These are phyloP conservation scores for Lenzites betulinus DNA, from an alignment of 768 basidiomycete genomes.

Conservation along the genomic window DNA sequence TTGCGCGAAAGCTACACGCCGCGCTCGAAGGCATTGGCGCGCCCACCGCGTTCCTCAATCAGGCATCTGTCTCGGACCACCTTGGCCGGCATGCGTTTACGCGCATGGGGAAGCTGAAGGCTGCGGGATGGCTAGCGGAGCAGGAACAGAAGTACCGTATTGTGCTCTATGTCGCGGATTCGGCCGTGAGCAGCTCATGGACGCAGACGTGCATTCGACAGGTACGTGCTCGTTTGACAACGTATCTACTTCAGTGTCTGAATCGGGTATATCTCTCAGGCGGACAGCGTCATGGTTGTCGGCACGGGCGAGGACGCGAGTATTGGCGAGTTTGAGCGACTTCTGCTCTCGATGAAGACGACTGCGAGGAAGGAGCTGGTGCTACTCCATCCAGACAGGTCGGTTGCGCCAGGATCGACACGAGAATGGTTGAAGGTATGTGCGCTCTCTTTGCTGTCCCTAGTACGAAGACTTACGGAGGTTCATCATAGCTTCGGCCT, in stretches of 20 bases:
- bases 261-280: slow-evolving; percentile 42
- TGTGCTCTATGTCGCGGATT: slow-evolving; percentile 95
- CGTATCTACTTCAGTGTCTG: no score
- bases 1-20: slow-evolving; percentile 84
- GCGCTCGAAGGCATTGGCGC: slow-evolving; percentile 95
- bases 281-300: slow-evolving; percentile 92
- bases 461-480: slow-evolving; percentile 2
- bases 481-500: slow-evolving; percentile 69
- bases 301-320: slow-evolving; percentile 92
- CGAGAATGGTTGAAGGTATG: slow-evolving; percentile 92
- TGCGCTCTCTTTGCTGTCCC: neutral
- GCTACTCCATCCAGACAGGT: slow-evolving; percentile 88
- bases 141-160: slow-evolving; percentile 92
- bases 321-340: slow-evolving; percentile 91
- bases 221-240: slow-evolving; percentile 42
- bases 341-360: slow-evolving; percentile 93
- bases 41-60: slow-evolving; percentile 89
- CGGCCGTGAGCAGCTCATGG: slow-evolving; percentile 94
- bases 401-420: slow-evolving; percentile 87
- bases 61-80: slow-evolving; percentile 88
- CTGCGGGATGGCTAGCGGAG: slow-evolving; percentile 92
- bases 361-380: slow-evolving; percentile 98
- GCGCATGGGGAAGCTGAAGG: slow-evolving; percentile 95
- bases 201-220: slow-evolving; percentile 98
- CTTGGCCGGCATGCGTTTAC: slow-evolving; percentile 95